Conservation (phyloP, 1,139 yeast species). For the Candida tropicalis region DNA sequence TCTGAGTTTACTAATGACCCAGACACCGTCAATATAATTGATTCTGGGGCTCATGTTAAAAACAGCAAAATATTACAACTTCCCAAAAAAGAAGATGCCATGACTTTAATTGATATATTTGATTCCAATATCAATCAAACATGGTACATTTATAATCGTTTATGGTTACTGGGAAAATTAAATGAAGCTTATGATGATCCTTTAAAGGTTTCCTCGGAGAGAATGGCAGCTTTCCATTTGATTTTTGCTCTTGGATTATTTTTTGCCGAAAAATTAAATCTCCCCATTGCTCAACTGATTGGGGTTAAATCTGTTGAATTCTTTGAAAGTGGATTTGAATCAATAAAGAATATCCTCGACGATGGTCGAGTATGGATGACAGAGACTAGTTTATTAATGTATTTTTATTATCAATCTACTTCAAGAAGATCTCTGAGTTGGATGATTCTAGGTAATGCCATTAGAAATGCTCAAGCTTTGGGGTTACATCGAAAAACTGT, state of each 20-base stretch:
- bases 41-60: conserved; percentile 11
- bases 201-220: conserved; percentile 11
- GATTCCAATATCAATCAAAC: conserved; percentile 13
- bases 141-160: conserved; percentile 16
- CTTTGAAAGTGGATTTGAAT: conserved; percentile 17
- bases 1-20: conserved; percentile 15
- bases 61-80: conserved; percentile 6
- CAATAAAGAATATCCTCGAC: conserved; percentile 14
- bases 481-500: conserved; percentile 18
- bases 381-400: conserved; percentile 38
- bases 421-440: conserved; percentile 44
- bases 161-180: conserved; percentile 11
- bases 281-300: conserved; percentile 10
- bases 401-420: conserved; percentile 37
- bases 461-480: conserved; percentile 19
- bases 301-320: conserved; percentile 12
- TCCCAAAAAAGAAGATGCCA: conserved; percentile 12
- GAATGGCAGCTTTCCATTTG: conserved; percentile 16
- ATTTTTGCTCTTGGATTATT: conserved; percentile 17
- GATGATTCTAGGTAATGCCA: conserved; percentile 22
- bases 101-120: conserved; percentile 12
- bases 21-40: conserved; percentile 11
- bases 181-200: conserved; percentile 13
- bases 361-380: conserved; percentile 37
- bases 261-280: conserved; percentile 15